Evolutionary conservation across 148 eudicot genomes (phyloP).

Genomic region (Spergularia bocconei): DNA sequence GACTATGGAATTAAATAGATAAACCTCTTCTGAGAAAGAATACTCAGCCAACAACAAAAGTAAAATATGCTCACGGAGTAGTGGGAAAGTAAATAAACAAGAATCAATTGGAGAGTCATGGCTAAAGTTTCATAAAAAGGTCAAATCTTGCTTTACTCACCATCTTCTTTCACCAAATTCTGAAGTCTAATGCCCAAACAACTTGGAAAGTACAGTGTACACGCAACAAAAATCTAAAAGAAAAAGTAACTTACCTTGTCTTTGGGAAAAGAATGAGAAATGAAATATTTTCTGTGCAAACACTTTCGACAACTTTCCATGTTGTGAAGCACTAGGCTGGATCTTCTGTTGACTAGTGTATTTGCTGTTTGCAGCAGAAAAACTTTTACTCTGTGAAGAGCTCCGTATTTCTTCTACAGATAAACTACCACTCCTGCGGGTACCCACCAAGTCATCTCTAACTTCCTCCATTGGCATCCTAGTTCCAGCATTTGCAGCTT

Average conservation of each 20-base stretch:
- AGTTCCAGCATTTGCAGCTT: constrained; percentile 29
- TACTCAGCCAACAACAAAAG: no score
- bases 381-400: constrained; percentile 29
- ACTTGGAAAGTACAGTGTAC: no score
- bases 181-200: background rate
- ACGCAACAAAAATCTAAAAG: background rate
- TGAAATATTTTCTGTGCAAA: constrained; percentile 57
- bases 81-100: background rate
- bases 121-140: background rate
- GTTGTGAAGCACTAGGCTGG: constrained; percentile 31
- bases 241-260: constrained; percentile 53
- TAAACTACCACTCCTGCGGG: constrained; percentile 21
- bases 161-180: background rate
- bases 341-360: constrained; percentile 41
- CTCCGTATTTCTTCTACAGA: constrained; percentile 24
- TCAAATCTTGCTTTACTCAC: background rate
- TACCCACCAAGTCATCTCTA: constrained; percentile 25
- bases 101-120: background rate
- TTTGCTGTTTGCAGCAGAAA: constrained; percentile 28
- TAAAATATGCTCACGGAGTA: no score
- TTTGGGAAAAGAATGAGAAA: constrained; percentile 60
- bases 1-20: no score
- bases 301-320: constrained; percentile 42
- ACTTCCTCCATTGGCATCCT: constrained; percentile 30
- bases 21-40: no score